A percentile compares a stretch with the other conserved stretches of the same genome.
Conservation (phyloP, 2,329 filamentous ascomycete genomes). For the Thielaviopsis ethacetica region DNA sequence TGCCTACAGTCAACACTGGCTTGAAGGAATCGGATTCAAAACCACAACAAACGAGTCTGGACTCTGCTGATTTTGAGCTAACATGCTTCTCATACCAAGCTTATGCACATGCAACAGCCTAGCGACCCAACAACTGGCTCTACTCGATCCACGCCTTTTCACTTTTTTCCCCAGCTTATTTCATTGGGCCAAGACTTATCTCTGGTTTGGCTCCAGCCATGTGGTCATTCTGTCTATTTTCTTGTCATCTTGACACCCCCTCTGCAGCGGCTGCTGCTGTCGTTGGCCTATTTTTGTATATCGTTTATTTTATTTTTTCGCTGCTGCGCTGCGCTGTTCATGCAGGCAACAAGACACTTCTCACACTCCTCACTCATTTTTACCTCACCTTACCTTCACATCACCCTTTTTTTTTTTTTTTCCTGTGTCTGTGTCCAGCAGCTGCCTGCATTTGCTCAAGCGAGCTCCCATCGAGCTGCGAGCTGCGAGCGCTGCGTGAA, state of each 20-base stretch:
- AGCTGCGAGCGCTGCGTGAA: too few relatives aligned
- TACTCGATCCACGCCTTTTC: neutral
- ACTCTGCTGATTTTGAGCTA: neutral
- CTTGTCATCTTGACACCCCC: too few relatives aligned
- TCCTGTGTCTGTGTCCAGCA: neutral
- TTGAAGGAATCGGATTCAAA: neutral
- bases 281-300: neutral
- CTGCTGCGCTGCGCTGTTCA: neutral
- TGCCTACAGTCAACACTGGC: neutral
- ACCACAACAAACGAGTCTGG: neutral
- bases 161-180: neutral
- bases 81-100: neutral
- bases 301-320: neutral
- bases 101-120: neutral
- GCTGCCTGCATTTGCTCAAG: neutral
- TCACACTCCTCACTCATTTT: too few relatives aligned
- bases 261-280: too few relatives aligned
- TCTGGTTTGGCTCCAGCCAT: neutral
- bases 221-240: neutral
- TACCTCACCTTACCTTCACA: too few relatives aligned
- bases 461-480: neutral
- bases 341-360: neutral
- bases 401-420: neutral
- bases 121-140: neutral
- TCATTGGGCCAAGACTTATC: neutral